Percentiles rank a stretch among this genome's conserved stretches.
Evolutionary conservation across 768 basidiomycete species (phyloP).

Genomic region (Phlegmacium glaucopus): DNA sequence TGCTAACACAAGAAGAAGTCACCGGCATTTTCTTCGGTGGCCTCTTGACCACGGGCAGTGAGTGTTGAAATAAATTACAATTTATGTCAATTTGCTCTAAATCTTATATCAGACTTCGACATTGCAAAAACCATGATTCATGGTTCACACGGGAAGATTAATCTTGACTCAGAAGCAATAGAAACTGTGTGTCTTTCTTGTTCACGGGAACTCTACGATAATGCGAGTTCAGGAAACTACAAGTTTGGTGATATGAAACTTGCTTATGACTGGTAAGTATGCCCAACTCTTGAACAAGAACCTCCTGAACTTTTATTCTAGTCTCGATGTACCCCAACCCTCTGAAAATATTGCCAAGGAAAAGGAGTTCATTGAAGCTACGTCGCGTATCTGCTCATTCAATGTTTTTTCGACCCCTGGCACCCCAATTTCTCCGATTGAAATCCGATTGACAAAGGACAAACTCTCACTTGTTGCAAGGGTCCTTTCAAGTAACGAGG

Average conservation of each 20-base stretch:
- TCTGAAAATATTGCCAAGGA: slow-evolving; percentile 65
- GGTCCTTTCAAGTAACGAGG: slow-evolving; percentile 78
- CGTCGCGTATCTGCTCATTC: slow-evolving; percentile 92
- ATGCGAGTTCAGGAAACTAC: slow-evolving; percentile 88
- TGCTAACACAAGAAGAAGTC: slow-evolving; percentile 68
- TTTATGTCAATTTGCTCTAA: neutral
- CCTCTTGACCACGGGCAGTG: slow-evolving; percentile 82
- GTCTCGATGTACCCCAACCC: slow-evolving; percentile 69
- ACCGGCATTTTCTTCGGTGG: slow-evolving; percentile 84
- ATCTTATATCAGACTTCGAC: slow-evolving; percentile 49
- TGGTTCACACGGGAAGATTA: slow-evolving; percentile 42
- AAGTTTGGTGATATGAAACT: slow-evolving; percentile 94
- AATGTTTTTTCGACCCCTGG: slow-evolving; percentile 74
- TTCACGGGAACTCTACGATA: slow-evolving; percentile 92
- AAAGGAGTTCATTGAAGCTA: slow-evolving; percentile 95
- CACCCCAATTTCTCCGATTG: slow-evolving; percentile 81
- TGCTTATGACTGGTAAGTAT: slow-evolving; percentile 86
- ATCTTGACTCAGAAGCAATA: slow-evolving; percentile 45
- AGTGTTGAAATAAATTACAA: slow-evolving; percentile 32
- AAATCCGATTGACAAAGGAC: slow-evolving; percentile 90
- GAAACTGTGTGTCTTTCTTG: slow-evolving; percentile 81
- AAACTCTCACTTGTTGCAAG: slow-evolving; percentile 83
- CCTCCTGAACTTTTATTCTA: slow-evolving; percentile 24
- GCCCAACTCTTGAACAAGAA: neutral
- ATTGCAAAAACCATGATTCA: slow-evolving; percentile 62